Base-by-base conservation (phyloP, 495 filamentous ascomycete species). In the Cercophora sp. region DNA sequence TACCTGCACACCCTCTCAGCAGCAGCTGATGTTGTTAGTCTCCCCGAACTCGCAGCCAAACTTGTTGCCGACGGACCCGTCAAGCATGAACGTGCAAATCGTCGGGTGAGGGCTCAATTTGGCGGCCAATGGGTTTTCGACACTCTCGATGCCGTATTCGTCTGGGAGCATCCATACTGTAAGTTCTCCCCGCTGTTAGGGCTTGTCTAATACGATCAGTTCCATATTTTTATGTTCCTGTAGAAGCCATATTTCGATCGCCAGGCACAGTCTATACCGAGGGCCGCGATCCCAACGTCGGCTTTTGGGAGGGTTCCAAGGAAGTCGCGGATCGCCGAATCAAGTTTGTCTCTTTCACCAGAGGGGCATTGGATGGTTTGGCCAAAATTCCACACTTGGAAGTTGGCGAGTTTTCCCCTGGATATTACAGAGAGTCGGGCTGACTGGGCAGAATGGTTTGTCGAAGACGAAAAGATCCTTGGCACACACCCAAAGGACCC, bases 401-500 rank as follows among this genome's bases (percentile, higher is more conserved):
- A 13, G 26, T 65, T 18, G 62, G 59, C 60, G 32, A 48, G 59
- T 54, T n/a, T 16, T 15, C 9, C 13, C 32, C 13, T 36, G 13
- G 18, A n/a, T 1, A 11, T 31, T 8, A 36, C 42, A 24, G 32
- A 1, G 23, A 24, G 20, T n/a, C 13, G 4, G 9, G 36, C 52
- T 54, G 19, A 48, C 39, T 13, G 15, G 8, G 19, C 25, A 64
- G 77, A 81, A 15, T 86, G 81, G 81, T 84, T 76, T 58, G 78
- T 75, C 57, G 83, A 86, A 68, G 70, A 71, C 41, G 80, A 83
- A 49, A 64, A 67, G 18, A 74, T 67, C 4, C 77, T 85, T 40
- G 72, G 72, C 50, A 68, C 71, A 4, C 83, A 85, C 55, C 77
- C 83, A 5, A 84, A 82, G 52, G 79, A 84, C 57, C 82, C 81